Conservation (phyloP, 2,329 filamentous ascomycete species). For the Phyllachora maydis region DNA sequence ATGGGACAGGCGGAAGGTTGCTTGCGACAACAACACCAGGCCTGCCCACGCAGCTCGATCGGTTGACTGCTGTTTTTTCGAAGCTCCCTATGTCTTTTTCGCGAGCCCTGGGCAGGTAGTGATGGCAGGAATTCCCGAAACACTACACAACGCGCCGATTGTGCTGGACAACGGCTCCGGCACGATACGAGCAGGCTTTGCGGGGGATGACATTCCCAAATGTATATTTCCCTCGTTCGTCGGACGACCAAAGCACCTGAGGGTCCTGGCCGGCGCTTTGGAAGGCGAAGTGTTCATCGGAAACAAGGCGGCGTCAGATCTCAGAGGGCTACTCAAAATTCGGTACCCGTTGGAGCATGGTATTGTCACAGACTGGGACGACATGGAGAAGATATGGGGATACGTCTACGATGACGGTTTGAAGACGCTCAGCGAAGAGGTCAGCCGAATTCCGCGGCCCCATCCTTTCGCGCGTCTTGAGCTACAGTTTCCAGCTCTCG, state of each 20-base stretch:
- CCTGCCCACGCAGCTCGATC: too few relatives aligned
- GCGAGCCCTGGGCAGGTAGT: constrained; percentile 4
- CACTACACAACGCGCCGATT: constrained; percentile 89
- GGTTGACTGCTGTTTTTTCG: too few relatives aligned
- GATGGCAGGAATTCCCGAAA: constrained; percentile 26
- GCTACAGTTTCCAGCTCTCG: too few relatives aligned
- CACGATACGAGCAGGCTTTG: constrained; percentile 91
- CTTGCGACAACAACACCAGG: too few relatives aligned
- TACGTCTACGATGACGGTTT: constrained; percentile 92
- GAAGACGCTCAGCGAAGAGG: constrained; percentile 94
- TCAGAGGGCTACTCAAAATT: constrained; percentile 87
- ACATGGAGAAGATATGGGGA: constrained; percentile 99
- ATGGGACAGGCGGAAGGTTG: too few relatives aligned
- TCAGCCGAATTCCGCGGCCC: constrained; percentile 19
- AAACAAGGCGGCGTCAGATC: constrained; percentile 66
- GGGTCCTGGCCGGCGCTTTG: constrained; percentile 86
- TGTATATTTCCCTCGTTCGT: constrained; percentile 97
- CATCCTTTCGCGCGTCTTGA: neutral
- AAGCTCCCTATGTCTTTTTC: constrained; percentile 2
- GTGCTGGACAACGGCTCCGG: constrained; percentile 98
- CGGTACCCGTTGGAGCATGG: constrained; percentile 90
- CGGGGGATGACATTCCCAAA: constrained; percentile 86
- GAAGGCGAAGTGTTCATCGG: constrained; percentile 97
- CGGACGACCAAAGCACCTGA: constrained; percentile 82
- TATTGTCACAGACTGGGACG: constrained; percentile 98